A percentile compares a stretch with the other conserved stretches of the same genome.
phyloP scores from a whole-genome alignment of 306 rosid species.

The Luffa acutangula region DNA sequence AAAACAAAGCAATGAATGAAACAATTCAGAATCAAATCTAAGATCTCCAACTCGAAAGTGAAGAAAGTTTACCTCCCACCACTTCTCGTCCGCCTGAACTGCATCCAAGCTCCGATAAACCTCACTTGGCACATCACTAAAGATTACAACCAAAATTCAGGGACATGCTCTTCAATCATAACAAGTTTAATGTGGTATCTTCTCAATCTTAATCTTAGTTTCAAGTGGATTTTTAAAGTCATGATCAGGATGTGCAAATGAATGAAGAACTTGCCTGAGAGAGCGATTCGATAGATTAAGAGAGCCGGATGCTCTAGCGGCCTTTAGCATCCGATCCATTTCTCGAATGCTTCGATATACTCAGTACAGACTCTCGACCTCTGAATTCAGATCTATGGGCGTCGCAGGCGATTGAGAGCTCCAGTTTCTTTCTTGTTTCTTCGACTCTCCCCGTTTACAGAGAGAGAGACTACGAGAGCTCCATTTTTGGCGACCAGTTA shows the following conservation, averaged over 20 bases:
- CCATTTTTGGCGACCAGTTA: neutral
- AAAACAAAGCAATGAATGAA: constrained; percentile 10
- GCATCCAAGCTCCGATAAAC: constrained; percentile 63
- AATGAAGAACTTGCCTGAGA: constrained; percentile 35
- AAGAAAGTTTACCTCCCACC: constrained; percentile 75
- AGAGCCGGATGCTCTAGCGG: constrained; percentile 86
- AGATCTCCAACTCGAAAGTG: neutral
- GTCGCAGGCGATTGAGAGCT: neutral
- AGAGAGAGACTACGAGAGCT: neutral
- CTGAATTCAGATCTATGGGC: neutral
- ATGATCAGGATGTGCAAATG: neutral
- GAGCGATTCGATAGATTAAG: constrained; percentile 95
- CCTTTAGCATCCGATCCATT: constrained; percentile 80
- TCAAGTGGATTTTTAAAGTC: neutral
- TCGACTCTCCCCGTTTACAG: neutral
- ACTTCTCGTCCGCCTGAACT: constrained; percentile 53
- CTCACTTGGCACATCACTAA: constrained; percentile 73
- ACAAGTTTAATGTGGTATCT: neutral
- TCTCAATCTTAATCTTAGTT: neutral
- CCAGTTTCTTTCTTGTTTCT: neutral
- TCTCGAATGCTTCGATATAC: neutral
- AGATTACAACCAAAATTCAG: constrained; percentile 6
- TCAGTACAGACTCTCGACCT: neutral
- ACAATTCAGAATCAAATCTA: neutral
- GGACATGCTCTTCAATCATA: neutral